Conservation (phyloP, 2,329 filamentous ascomycete species). For the Pestalotiopsis sp. region DNA sequence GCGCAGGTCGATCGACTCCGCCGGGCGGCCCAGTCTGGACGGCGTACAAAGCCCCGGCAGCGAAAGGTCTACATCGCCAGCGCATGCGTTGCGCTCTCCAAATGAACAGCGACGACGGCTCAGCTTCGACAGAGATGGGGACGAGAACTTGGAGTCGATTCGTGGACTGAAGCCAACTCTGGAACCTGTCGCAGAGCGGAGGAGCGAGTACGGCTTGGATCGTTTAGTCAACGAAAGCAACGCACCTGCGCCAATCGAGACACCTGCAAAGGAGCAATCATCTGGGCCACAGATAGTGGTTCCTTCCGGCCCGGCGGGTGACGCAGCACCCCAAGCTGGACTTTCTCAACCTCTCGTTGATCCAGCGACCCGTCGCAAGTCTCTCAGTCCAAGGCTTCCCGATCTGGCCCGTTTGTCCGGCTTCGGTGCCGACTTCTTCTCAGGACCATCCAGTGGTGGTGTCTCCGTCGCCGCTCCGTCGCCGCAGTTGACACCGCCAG, state of each 20-base stretch:
- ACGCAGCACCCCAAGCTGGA: background rate
- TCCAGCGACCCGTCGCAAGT: constrained; percentile 31
- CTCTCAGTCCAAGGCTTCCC: constrained; percentile 60
- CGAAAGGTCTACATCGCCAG: constrained; percentile 14
- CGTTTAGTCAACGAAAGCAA: constrained; percentile 31
- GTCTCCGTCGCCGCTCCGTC: background rate
- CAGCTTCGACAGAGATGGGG: constrained; percentile 34
- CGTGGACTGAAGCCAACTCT: constrained; percentile 44
- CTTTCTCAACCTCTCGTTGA: constrained; percentile 4
- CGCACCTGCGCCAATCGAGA: background rate
- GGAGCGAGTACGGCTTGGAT: constrained; percentile 61
- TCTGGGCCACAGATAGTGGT: constrained; percentile 12
- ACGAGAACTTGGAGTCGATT: constrained; percentile 37
- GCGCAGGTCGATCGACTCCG: constrained; percentile 57
- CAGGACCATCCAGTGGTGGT: constrained; percentile 23
- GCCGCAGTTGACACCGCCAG: background rate
- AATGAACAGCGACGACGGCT: constrained; percentile 26
- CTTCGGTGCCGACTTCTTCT: constrained; percentile 63
- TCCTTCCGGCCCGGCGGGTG: background rate
- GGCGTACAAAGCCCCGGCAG: constrained; percentile 38
- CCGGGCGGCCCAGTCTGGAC: constrained; percentile 57
- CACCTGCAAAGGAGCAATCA: background rate
- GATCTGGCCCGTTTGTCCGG: constrained; percentile 60
- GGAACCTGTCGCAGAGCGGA: constrained; percentile 59
- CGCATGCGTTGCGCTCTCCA: constrained; percentile 20